Evolutionary conservation across 345 rosid species (phyloP), one percentile per base, ranked within the genome.

Genomic region (Carallia brachiata): DNA sequence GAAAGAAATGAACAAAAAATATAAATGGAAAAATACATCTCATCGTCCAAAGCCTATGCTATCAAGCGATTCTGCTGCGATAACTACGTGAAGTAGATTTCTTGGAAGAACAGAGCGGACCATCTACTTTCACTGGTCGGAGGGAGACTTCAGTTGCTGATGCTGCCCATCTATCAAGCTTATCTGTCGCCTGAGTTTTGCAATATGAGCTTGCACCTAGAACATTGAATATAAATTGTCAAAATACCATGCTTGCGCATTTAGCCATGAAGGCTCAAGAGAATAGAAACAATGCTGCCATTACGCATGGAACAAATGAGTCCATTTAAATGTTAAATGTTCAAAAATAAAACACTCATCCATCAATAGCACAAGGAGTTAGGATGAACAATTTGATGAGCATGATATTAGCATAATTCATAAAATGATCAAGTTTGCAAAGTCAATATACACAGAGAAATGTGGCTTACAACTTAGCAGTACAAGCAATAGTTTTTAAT

Each of bases 131-230:
- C 80, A 88, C 70, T 81, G 88, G 37, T 85, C 87, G 36, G 88
- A 81, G 4, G 85, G 52, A 62, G 91, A 67, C 80, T 81, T 88
- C 66, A 84, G 61, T 10, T 82, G 87, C 70, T 85, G 93, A 68
- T 86, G 82, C 83, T 82, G 89, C 72, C 91, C 80, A 68, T 78
- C 74, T 68, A 77, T 68, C 63, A 69, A 54, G 61, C 64, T 73
- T 72, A 77, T 77, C 63, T 73, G 74, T 44, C 71, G 59, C 59
- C 71, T 65, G 59, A 73, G 77, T 65, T 77, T 77, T 40, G 77
- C 81, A 37, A 77, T 73, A 72, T 73, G 81, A 58, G 81, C 61
- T 73, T 77, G 74, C 34, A 77, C 81, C 80, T 68, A 66, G 31
- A 7, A 62, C 28, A 67, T 39, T 54, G 61, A 56, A 76, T 56